Evolutionary conservation across 495 filamentous ascomycete genomes (phyloP).

Genomic region (Penicillium lividum): DNA sequence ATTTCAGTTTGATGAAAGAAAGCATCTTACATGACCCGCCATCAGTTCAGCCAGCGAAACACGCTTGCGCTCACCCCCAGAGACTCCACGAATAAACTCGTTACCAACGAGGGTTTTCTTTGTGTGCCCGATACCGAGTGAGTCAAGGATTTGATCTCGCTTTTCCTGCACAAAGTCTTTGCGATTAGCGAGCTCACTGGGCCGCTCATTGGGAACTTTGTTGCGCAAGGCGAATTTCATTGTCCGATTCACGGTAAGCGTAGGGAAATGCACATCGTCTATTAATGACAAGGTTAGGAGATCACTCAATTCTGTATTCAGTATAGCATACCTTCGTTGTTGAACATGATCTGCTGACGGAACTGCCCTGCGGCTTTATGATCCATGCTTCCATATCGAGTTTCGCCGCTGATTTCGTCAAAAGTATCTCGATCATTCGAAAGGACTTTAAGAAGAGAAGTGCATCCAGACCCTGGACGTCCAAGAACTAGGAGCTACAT

Average conservation of each 20-base stretch:
- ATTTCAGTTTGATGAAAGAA: background rate
- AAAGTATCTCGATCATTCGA: constrained; percentile 41
- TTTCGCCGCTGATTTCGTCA: constrained; percentile 37
- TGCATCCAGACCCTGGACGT: constrained; percentile 46
- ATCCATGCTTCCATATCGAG: constrained; percentile 38
- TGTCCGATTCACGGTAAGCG: constrained; percentile 77
- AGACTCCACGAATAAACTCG: constrained; percentile 78
- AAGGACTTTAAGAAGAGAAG: constrained; percentile 41
- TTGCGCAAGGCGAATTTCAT: constrained; percentile 76
- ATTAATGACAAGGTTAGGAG: background rate
- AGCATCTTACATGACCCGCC: constrained; percentile 51
- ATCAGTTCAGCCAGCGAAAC: constrained; percentile 76
- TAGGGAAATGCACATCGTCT: constrained; percentile 79
- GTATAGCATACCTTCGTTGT: constrained; percentile 33
- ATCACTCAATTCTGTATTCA: background rate
- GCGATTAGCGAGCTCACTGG: constrained; percentile 52
- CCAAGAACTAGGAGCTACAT: constrained; percentile 44
- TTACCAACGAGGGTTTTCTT: constrained; percentile 80
- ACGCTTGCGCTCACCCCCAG: constrained; percentile 81
- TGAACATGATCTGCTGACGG: constrained; percentile 48
- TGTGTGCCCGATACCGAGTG: constrained; percentile 76
- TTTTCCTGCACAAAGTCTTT: constrained; percentile 61
- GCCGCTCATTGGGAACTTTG: constrained; percentile 63
- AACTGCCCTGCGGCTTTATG: constrained; percentile 33
- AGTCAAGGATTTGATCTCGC: constrained; percentile 73